A percentile compares a stretch with the other conserved stretches of the same genome.
These are phyloP conservation scores for Thalassiosira sp. DNA, from an alignment of 352 stramenopile genomes.

Conservation along the genomic window DNA sequence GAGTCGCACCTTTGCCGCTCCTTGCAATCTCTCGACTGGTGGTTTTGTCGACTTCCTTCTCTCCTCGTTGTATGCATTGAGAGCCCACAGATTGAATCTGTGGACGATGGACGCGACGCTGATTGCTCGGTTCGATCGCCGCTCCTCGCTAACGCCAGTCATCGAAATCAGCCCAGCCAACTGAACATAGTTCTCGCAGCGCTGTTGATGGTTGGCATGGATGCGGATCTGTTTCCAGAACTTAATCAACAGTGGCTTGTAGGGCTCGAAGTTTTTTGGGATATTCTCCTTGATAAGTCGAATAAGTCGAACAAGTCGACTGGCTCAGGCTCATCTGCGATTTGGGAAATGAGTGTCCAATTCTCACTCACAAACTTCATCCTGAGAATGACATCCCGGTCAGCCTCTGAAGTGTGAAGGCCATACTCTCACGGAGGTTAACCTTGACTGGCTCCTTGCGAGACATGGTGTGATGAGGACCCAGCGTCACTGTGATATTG, in stretches of 20 bases:
- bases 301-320: not conserved
- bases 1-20: not conserved
- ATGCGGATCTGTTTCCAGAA: not conserved
- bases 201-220: not conserved
- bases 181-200: not conserved
- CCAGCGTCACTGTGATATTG: not conserved
- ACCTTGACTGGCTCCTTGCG: not conserved
- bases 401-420: not conserved
- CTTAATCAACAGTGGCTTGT: not conserved
- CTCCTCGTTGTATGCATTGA: not conserved
- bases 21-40: not conserved
- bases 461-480: not conserved
- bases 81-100: not conserved
- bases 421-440: not conserved
- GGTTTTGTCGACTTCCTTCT: not conserved
- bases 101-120: not conserved
- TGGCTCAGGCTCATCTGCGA: not conserved
- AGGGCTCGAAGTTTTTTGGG: not conserved
- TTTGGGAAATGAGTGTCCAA: not conserved
- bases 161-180: not conserved
- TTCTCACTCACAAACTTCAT: not conserved
- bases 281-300: no score
- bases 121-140: not conserved
- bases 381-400: not conserved
- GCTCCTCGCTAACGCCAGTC: no score